Evolutionary conservation across 2,329 filamentous ascomycete genomes (phyloP).

Genomic region (Aspergillus terreus): DNA sequence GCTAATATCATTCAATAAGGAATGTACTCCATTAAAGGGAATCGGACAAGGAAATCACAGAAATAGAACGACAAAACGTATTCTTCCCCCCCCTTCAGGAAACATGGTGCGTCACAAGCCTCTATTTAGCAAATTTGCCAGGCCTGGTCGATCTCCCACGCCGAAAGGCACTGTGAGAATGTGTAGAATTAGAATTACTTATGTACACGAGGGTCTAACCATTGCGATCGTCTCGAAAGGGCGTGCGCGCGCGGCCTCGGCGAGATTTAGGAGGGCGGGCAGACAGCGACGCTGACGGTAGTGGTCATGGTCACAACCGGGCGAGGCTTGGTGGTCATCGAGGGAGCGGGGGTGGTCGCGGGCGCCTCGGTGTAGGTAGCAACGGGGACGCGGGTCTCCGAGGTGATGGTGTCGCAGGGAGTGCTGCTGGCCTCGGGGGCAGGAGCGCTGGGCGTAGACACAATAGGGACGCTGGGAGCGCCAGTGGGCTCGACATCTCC

Average conservation of each 20-base stretch:
- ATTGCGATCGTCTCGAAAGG: slow-evolving; percentile 21
- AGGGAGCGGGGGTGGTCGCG: slow-evolving; percentile 12
- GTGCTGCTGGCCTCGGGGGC: slow-evolving; percentile 4
- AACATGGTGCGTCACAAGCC: too few species aligned
- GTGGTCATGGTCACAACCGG: slow-evolving; percentile 21
- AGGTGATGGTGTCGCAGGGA: slow-evolving; percentile 11
- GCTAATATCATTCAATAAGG: slow-evolving; percentile 10
- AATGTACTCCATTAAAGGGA: slow-evolving; percentile 30
- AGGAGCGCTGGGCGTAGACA: background rate
- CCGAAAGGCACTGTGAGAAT: slow-evolving; percentile 7
- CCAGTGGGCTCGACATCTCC: slow-evolving; percentile 2
- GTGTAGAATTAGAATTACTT: slow-evolving; percentile 34
- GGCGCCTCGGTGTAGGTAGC: slow-evolving; percentile 6
- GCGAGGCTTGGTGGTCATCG: slow-evolving; percentile 9
- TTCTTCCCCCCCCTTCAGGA: background rate
- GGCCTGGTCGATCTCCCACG: background rate
- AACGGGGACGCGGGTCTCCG: slow-evolving; percentile 5
- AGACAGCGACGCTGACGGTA: slow-evolving; percentile 22
- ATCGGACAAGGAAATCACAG: slow-evolving; percentile 6
- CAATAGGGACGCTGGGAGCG: background rate
- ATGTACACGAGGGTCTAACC: slow-evolving; percentile 28
- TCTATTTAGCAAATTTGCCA: too few species aligned
- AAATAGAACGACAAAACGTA: background rate
- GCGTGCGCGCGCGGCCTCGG: slow-evolving; percentile 11
- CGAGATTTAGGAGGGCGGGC: slow-evolving; percentile 6